Evolutionary conservation across 2,329 filamentous ascomycete species (phyloP).

Genomic region (Phaeosphaeria sp.): DNA sequence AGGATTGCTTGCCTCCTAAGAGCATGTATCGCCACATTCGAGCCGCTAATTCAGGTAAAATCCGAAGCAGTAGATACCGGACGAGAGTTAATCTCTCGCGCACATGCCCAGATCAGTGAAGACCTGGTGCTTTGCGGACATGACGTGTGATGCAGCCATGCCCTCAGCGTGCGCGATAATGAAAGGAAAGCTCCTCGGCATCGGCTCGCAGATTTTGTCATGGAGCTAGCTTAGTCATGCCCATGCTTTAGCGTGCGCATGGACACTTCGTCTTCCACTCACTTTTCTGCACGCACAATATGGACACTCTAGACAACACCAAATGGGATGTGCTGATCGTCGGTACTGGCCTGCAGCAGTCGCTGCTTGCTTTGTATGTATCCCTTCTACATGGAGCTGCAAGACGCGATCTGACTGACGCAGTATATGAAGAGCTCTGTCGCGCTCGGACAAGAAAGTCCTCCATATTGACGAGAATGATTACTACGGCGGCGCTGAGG

Average conservation of each 20-base stretch:
- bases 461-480: constrained; percentile 87
- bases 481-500: constrained; percentile 87
- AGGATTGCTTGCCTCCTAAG: not conserved
- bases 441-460: constrained; percentile 88
- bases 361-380: constrained; percentile 61
- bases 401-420: constrained; percentile 72
- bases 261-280: constrained; percentile 25
- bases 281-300: constrained; percentile 35
- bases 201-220: constrained; percentile 31
- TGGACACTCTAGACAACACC: constrained; percentile 59
- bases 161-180: constrained; percentile 47
- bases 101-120: constrained; percentile 53
- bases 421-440: constrained; percentile 78
- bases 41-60: constrained; percentile 58
- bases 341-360: constrained; percentile 60
- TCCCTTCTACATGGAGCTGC: constrained; percentile 18
- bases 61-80: constrained; percentile 62
- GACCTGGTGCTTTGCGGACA: constrained; percentile 45
- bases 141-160: constrained; percentile 41
- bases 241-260: constrained; percentile 16
- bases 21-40: constrained; percentile 57
- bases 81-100: constrained; percentile 55
- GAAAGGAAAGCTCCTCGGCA: constrained; percentile 19
- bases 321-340: constrained; percentile 61
- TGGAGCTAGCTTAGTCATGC: constrained; percentile 40